Base-by-base conservation (phyloP, 2,329 filamentous ascomycete genomes). In the Ascochyta lentis region DNA sequence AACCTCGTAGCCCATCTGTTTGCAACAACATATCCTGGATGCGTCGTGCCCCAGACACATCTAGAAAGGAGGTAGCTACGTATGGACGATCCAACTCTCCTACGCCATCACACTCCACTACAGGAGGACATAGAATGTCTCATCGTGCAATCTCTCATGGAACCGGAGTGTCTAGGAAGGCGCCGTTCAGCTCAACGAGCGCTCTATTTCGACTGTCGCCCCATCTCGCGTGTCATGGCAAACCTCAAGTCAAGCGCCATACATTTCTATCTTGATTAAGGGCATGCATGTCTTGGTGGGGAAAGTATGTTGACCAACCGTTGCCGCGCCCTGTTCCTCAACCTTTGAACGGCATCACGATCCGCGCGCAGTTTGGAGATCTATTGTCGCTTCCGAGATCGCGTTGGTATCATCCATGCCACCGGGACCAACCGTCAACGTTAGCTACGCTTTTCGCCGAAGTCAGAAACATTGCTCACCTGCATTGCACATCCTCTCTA, bases 71-170 rank as follows among this genome's bases (percentile, higher is more conserved):
- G 58, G 58, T 54, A 40, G 41, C 48, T 56, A 61, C 66, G 67
- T 60, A 50, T 53, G 31, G 24, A 37, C 34, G 19, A 27, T 27
- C 15, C 37, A 46, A 31, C 49, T 53, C 49, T 50, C 45, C 47
- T 41, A 34, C 23, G 15, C 33, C 10, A 16, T 33, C 27, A 55
- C 24, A 43, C 37, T 42, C 37, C 43, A 19, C 42, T 22, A 33
- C 37, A 34, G n/a, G 49, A 61, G 45, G 54, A 47, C 59, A 56
- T 58, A 46, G 24, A 4, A 35, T 60, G 60, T 65, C 54, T 68
- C 64, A 64, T 50, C 57, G 60, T 61, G 44, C 43, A 58, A 67
- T 69, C 42, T 64, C 49, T 44, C 44, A 53, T 43, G 49, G 50
- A 33, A 15, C 31, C 24, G 31, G n/a, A 9, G 15, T 10, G 13